These are phyloP conservation scores for Podospora tetraspora DNA, from an alignment of 495 filamentous ascomycete genomes.

Conservation along the genomic window DNA sequence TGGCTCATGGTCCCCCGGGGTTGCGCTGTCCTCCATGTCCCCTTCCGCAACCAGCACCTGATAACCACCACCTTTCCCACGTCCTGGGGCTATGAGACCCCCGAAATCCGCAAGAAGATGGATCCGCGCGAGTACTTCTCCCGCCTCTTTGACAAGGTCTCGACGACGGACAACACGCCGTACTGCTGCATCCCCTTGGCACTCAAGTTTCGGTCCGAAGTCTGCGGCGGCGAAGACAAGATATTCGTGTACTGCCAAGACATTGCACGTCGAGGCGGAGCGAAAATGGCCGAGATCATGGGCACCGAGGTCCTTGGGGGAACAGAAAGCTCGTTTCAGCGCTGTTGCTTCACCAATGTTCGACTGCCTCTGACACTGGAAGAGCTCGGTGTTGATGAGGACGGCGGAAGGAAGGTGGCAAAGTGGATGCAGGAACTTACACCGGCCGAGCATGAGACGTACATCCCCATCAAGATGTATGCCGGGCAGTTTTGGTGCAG, in stretches of 20 bases:
- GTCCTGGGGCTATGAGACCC: constrained; percentile 46
- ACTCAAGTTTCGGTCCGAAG: constrained; percentile 56
- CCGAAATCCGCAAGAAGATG: constrained; percentile 12
- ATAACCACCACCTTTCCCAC: constrained; percentile 68
- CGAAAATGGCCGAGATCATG: constrained; percentile 51
- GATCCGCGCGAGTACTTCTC: constrained; percentile 45
- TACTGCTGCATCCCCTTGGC: constrained; percentile 63
- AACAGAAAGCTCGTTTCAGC: constrained; percentile 30
- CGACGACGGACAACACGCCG: constrained; percentile 62
- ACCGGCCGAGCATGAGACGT: constrained; percentile 51
- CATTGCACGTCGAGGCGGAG: constrained; percentile 55
- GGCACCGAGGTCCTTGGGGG: constrained; percentile 65
- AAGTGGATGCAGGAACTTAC: constrained; percentile 11
- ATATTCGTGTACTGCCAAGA: constrained; percentile 55
- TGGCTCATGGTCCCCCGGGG: constrained; percentile 71
- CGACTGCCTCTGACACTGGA: constrained; percentile 52
- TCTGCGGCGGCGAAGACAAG: constrained; percentile 67
- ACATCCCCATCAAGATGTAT: constrained; percentile 54
- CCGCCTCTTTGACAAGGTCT: constrained; percentile 63
- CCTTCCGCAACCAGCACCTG: constrained; percentile 61
- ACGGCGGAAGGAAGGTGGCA: not conserved
- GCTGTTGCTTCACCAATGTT: constrained; percentile 57
- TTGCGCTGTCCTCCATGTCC: constrained; percentile 71
- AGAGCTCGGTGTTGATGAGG: constrained; percentile 16
- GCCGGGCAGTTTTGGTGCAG: constrained; percentile 55